Evolutionary conservation across 2,329 filamentous ascomycete genomes (phyloP), one percentile per base, ranked within the genome.

Genomic region (Fusarium buharicum): DNA sequence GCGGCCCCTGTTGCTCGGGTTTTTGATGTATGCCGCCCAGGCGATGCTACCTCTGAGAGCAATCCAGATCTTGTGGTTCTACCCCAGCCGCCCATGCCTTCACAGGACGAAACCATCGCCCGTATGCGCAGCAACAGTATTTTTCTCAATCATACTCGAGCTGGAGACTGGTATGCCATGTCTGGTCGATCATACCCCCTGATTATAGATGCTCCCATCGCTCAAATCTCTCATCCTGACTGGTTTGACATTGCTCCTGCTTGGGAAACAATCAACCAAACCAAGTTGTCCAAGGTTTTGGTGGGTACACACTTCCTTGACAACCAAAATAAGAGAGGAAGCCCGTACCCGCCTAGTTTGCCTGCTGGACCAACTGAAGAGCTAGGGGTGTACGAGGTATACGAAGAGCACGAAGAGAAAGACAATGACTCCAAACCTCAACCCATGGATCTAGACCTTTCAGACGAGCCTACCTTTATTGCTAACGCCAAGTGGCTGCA

Each of bases 161-260:
- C 82, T n/a, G 94, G 93, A 27, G 90, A 91, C 59, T 98, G 94
- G 93, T 99, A 94, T 75, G 95, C 93, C 28, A 84, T 98, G 77
- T 97, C 94, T 1, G 94, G 96, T 55, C 84, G 82, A 36, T 87
- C 87, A 9, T 98, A 97, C 69, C 95, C 95, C 4, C 83, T 94
- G 10, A 92, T 97, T 24, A 89, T 93, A 18, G 86, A 92, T 49
- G 88, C 83, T 0, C 82, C 83, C 0, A 62, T 72, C 3, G 85
- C 79, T 18, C 78, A 76, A 62, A 78, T 81, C 38, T 78, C 78
- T 65, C 76, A 69, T 12, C 71, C 75, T 8, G 79, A 79, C 24
- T 87, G 81, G 75, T 79, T 80, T 73, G 77, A 85, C n/a, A 71
- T 74, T 28, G 72, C 70, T 10, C 72, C 75, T 3, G 59, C 73